Percentiles rank a stretch among this genome's conserved stretches.
phyloP scores from a whole-genome alignment of 192 early-diverging fungal genomes.

The Linnemannia elongata region DNA sequence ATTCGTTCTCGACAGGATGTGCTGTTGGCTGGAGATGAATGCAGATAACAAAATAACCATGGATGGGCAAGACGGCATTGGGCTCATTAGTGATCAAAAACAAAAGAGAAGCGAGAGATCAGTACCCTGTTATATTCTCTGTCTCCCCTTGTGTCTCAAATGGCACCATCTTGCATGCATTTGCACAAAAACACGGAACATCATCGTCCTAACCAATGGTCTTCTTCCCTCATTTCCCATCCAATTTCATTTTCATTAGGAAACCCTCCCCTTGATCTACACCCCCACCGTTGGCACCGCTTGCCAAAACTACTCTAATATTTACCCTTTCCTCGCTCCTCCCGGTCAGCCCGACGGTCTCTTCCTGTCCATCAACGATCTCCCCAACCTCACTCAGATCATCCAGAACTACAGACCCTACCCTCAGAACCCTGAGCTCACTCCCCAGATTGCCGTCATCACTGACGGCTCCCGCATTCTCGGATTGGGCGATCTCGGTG shows the following conservation, averaged over 20 bases:
- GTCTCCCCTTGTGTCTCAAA: neutral
- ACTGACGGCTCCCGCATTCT: conserved; percentile 96
- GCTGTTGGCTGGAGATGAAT: neutral
- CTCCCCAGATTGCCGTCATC: conserved; percentile 91
- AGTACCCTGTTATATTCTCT: neutral
- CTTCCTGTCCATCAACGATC: conserved; percentile 84
- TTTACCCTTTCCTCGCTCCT: conserved; percentile 87
- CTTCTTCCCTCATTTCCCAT: neutral
- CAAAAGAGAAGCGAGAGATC: neutral
- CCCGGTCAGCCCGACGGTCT: conserved; percentile 86
- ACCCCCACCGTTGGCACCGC: conserved; percentile 88
- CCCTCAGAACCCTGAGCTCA: conserved; percentile 64
- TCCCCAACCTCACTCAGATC: conserved; percentile 80
- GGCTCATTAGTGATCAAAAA: neutral
- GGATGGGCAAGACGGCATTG: neutral
- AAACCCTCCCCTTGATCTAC: conserved; percentile 85
- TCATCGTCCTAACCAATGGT: neutral
- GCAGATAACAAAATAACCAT: neutral
- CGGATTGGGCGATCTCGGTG: conserved; percentile 94
- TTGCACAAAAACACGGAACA: neutral
- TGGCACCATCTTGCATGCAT: conserved; percentile 6
- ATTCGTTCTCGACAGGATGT: neutral
- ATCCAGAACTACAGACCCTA: conserved; percentile 84
- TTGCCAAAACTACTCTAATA: conserved; percentile 90
- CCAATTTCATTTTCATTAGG: conserved; percentile 53